A percentile compares a stretch with the other conserved stretches of the same genome.
These are phyloP conservation scores for Skeletonema grethae DNA, from an alignment of 108 stramenopile species.

Conservation along the genomic window DNA sequence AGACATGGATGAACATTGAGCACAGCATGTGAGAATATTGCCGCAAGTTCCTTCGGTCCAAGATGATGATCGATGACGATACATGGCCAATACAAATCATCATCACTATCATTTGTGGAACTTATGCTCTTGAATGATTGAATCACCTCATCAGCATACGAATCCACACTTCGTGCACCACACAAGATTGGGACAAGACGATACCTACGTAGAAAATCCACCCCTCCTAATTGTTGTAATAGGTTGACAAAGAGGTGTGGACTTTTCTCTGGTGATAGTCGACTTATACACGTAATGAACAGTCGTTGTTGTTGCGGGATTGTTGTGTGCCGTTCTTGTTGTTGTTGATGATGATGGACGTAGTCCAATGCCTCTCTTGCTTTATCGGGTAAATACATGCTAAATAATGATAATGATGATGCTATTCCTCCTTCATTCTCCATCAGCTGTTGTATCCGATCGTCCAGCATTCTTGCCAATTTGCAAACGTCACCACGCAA, in stretches of 20 bases:
- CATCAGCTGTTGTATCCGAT: not conserved
- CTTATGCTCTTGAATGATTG: not conserved
- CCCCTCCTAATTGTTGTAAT: constrained; percentile 23
- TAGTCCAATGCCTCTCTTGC: no score
- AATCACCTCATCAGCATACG: constrained; percentile 41
- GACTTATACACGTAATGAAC: constrained; percentile 50
- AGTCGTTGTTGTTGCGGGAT: constrained; percentile 4
- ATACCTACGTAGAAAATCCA: constrained; percentile 20
- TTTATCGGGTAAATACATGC: no score
- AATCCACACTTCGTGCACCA: constrained; percentile 48
- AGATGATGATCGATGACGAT: constrained; percentile 36
- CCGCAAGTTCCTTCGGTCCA: constrained; percentile 45
- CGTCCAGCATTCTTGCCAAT: constrained; percentile 20
- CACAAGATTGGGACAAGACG: constrained; percentile 43
- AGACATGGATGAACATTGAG: constrained; percentile 62
- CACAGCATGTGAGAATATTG: constrained; percentile 36
- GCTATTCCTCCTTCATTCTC: not conserved
- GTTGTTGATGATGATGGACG: no score
- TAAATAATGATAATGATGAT: not conserved
- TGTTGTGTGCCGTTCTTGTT: not conserved
- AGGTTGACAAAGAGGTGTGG: constrained; percentile 46
- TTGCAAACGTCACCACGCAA: constrained; percentile 48
- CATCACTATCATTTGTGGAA: not conserved
- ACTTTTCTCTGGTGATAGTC: constrained; percentile 55
- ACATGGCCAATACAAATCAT: constrained; percentile 18